phyloP scores from a whole-genome alignment of 768 basidiomycete genomes.

The Suillus variegatus region DNA sequence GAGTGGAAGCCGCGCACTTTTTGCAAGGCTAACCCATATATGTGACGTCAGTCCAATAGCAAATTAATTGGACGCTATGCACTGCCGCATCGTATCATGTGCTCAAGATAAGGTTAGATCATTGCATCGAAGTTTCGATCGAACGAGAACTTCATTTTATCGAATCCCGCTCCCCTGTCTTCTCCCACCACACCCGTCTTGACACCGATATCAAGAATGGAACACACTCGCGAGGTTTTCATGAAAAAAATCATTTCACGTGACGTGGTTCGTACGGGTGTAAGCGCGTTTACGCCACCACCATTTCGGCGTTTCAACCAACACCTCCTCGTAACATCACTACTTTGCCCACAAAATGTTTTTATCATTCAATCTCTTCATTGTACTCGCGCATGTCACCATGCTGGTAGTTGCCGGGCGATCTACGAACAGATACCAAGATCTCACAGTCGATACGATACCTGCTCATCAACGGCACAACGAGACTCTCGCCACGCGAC shows the following conservation, averaged over 20 bases:
- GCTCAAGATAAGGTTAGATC: neutral
- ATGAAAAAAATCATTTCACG: constrained; percentile 21
- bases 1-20: neutral
- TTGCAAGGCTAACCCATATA: neutral
- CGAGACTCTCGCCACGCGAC: neutral
- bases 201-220: neutral
- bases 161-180: too few relatives aligned
- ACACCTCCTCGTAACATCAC: neutral
- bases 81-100: neutral
- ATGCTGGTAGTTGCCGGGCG: neutral
- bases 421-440: neutral
- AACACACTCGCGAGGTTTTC: too few relatives aligned
- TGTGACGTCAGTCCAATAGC: neutral
- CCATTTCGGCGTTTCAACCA: constrained; percentile 1
- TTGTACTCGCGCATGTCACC: neutral
- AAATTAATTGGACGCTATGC: neutral
- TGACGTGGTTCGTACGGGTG: constrained; percentile 11
- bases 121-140: neutral
- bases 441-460: neutral
- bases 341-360: neutral
- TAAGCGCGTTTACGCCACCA: neutral
- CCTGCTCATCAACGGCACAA: neutral
- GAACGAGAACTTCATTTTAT: neutral
- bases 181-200: neutral
- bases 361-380: neutral